Conservation (phyloP, 345 rosid species). For the Syzygium jambos region DNA sequence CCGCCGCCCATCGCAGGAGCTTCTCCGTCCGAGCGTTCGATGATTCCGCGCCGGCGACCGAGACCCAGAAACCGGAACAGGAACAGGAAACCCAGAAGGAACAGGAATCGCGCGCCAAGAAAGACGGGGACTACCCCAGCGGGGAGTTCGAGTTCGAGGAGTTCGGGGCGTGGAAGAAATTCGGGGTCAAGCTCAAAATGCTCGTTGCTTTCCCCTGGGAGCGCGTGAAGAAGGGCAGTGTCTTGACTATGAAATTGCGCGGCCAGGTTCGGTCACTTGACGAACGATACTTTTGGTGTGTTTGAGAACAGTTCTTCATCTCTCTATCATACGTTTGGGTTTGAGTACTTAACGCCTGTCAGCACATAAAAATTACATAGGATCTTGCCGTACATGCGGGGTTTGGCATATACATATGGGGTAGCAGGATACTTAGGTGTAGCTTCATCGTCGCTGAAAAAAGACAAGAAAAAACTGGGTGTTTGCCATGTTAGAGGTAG, state of each 20-base stretch:
- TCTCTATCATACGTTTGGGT: background rate
- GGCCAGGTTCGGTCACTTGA: slow-evolving; percentile 60
- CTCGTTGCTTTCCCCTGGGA: slow-evolving; percentile 83
- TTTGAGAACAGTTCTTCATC: background rate
- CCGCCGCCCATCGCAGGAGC: slow-evolving; percentile 6
- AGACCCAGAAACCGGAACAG: slow-evolving; percentile 9
- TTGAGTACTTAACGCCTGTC: background rate
- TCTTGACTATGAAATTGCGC: slow-evolving; percentile 73
- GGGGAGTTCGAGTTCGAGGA: slow-evolving; percentile 62
- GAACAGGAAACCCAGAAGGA: slow-evolving; percentile 2
- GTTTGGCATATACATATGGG: background rate
- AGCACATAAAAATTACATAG: background rate
- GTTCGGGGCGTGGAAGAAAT: slow-evolving; percentile 43
- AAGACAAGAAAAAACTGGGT: background rate
- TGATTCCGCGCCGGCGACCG: slow-evolving; percentile 40
- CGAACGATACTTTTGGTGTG: background rate
- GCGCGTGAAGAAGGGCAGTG: slow-evolving; percentile 80
- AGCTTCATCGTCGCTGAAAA: background rate
- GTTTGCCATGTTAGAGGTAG: background rate
- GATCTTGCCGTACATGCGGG: too few relatives aligned
- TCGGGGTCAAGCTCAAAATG: slow-evolving; percentile 64
- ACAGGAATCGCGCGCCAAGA: slow-evolving; percentile 1
- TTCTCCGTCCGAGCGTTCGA: slow-evolving; percentile 58
- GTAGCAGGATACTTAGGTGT: background rate
- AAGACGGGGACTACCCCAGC: slow-evolving; percentile 46